Percentiles rank a stretch among this genome's conserved stretches.
Conservation (phyloP, 1,139 yeast genomes). For the Pneumocystis jirovecii region DNA sequence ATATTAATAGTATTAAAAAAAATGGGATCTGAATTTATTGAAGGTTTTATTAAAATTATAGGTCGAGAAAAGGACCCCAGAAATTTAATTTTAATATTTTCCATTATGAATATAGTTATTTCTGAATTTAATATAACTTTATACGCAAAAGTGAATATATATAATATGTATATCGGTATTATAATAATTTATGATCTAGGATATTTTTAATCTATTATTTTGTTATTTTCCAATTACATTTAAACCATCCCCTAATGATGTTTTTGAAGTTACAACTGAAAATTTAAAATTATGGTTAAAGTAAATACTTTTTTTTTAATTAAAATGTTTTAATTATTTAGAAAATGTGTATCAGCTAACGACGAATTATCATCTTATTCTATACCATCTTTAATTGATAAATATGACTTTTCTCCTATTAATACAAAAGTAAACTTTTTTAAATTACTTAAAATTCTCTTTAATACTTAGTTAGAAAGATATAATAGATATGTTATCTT, state of each 20-base stretch:
- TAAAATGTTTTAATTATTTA: background rate
- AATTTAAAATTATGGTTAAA: conserved; percentile 48
- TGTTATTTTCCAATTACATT: conserved; percentile 96
- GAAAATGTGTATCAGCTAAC: conserved; percentile 44
- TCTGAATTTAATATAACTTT: conserved; percentile 29
- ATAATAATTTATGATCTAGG: conserved; percentile 23
- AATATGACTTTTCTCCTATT: conserved; percentile 69
- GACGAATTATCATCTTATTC: conserved; percentile 55
- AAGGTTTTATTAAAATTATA: conserved; percentile 51
- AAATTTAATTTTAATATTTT: conserved; percentile 59
- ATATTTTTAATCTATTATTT: conserved; percentile 72
- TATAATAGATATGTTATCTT: conserved; percentile 12
- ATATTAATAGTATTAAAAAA: background rate
- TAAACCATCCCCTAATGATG: conserved; percentile 69
- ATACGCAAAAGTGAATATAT: background rate
- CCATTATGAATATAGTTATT: conserved; percentile 39
- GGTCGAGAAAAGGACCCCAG: conserved; percentile 90
- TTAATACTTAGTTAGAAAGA: background rate
- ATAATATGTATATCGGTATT: conserved; percentile 1
- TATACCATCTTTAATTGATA: conserved; percentile 65
- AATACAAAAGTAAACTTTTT: conserved; percentile 56
- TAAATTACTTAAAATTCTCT: conserved; percentile 31
- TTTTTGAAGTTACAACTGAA: conserved; percentile 63
- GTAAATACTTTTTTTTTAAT: conserved; percentile 16
- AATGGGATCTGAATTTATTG: conserved; percentile 32